Evolutionary conservation across 225 moss, liverwort and hornwort species (phyloP).

Genomic region (Straminergon stramineum): DNA sequence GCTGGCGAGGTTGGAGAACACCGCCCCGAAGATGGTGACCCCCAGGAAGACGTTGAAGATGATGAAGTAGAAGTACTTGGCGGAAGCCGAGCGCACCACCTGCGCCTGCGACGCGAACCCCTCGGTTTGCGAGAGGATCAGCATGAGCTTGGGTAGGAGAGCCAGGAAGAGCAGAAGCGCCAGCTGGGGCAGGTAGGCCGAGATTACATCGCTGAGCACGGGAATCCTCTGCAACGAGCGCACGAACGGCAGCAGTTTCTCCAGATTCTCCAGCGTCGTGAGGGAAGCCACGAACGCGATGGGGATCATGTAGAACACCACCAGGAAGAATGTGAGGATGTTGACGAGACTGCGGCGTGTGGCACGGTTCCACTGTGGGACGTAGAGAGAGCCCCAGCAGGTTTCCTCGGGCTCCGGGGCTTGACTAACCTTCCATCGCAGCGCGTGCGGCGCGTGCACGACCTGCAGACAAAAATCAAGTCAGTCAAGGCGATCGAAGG

Average conservation of each 20-base stretch:
- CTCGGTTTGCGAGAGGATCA: constrained; percentile 36
- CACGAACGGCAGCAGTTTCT: constrained; percentile 53
- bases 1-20: constrained; percentile 40
- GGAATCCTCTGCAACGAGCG: neutral
- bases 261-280: constrained; percentile 74
- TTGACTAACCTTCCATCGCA: constrained; percentile 56
- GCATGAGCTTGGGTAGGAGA: constrained; percentile 45
- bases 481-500: neutral
- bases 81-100: constrained; percentile 52
- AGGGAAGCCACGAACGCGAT: constrained; percentile 67
- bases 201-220: neutral
- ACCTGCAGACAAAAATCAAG: constrained; percentile 5
- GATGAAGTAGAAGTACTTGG: constrained; percentile 75
- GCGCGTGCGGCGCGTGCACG: constrained; percentile 51
- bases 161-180: constrained; percentile 53
- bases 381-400: constrained; percentile 21
- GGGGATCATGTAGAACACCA: constrained; percentile 86
- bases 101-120: constrained; percentile 50
- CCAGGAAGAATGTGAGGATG: constrained; percentile 17
- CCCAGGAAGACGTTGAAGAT: constrained; percentile 80
- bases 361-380: constrained; percentile 17
- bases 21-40: constrained; percentile 59
- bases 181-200: constrained; percentile 56
- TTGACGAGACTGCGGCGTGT: constrained; percentile 9
- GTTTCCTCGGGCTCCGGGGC: constrained; percentile 37